Evolutionary conservation across 176 grass and related monocot genomes (phyloP).

Genomic region (Carex parvula): DNA sequence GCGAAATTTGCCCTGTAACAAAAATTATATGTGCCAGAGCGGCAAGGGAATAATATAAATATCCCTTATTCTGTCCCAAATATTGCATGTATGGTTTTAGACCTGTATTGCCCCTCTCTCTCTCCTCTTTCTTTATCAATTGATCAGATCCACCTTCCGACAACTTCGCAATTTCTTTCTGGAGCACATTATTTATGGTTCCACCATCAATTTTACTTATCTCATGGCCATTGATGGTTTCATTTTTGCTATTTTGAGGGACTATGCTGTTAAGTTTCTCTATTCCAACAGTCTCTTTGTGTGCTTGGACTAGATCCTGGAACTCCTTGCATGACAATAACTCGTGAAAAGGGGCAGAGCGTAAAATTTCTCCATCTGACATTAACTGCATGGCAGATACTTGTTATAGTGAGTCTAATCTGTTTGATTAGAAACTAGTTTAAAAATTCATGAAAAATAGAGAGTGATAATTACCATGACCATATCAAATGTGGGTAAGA

Average conservation of each 20-base stretch:
- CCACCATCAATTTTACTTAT: constrained; percentile 25
- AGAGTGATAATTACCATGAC: constrained; percentile 48
- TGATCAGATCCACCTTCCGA: constrained; percentile 41
- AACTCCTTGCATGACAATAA: constrained; percentile 72
- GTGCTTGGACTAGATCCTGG: constrained; percentile 69
- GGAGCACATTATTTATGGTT: neutral
- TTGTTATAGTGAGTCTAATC: neutral
- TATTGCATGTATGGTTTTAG: constrained; percentile 75
- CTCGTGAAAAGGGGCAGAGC: constrained; percentile 48
- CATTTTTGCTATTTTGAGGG: constrained; percentile 17
- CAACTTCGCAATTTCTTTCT: constrained; percentile 25
- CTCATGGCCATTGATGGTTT: constrained; percentile 34
- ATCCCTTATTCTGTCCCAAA: constrained; percentile 74
- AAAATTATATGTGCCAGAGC: constrained; percentile 55
- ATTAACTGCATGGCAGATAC: constrained; percentile 59
- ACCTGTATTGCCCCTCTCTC: constrained; percentile 76
- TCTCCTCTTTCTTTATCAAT: constrained; percentile 83
- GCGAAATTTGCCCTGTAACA: constrained; percentile 73
- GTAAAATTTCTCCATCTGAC: constrained; percentile 66
- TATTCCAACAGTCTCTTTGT: constrained; percentile 53
- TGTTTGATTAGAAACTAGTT: constrained; percentile 3
- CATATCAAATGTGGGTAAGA: constrained; percentile 69
- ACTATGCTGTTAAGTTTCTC: constrained; percentile 37
- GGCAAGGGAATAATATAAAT: constrained; percentile 45
- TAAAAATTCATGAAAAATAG: neutral